Evolutionary conservation across 176 grass and related monocot genomes (phyloP).

Genomic region (Typha latifolia): DNA sequence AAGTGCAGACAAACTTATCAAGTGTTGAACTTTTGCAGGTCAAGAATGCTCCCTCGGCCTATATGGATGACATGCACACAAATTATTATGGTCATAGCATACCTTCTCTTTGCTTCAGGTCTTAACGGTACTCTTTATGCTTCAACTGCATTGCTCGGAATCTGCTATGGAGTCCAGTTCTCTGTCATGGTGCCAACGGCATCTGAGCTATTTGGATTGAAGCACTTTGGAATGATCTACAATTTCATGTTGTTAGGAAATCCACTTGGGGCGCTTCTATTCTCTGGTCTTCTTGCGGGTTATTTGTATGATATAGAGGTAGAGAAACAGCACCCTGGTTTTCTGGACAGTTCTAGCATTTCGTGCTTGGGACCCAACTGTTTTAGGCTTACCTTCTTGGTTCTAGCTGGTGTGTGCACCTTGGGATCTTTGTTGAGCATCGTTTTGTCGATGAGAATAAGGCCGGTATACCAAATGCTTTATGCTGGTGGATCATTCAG

Average conservation of each 20-base stretch:
- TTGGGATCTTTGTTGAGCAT: constrained; percentile 51
- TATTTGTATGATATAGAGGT: constrained; percentile 83
- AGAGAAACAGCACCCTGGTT: constrained; percentile 45
- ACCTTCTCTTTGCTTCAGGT: constrained; percentile 65
- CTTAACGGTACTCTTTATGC: constrained; percentile 55
- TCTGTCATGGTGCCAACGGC: constrained; percentile 82
- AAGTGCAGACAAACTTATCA: not conserved
- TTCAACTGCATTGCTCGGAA: constrained; percentile 56
- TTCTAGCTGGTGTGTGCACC: constrained; percentile 53
- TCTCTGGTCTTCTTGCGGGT: constrained; percentile 80
- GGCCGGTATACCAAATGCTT: constrained; percentile 82
- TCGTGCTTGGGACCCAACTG: constrained; percentile 69
- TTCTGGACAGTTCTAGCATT: constrained; percentile 21
- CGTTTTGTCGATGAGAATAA: constrained; percentile 61
- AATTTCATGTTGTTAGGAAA: constrained; percentile 95
- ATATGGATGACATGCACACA: constrained; percentile 92
- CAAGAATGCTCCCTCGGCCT: constrained; percentile 83
- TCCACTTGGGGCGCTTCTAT: constrained; percentile 74
- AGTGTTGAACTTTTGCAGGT: constrained; percentile 30
- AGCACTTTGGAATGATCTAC: constrained; percentile 84
- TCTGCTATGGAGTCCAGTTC: constrained; percentile 86
- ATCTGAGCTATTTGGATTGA: constrained; percentile 73
- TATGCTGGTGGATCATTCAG: constrained; percentile 69
- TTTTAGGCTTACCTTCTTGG: constrained; percentile 66
- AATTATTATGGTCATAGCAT: constrained; percentile 77